A percentile compares a stretch with the other conserved stretches of the same genome.
These are phyloP conservation scores for Gastrolobium villosum DNA, from an alignment of 306 rosid genomes.

Conservation along the genomic window DNA sequence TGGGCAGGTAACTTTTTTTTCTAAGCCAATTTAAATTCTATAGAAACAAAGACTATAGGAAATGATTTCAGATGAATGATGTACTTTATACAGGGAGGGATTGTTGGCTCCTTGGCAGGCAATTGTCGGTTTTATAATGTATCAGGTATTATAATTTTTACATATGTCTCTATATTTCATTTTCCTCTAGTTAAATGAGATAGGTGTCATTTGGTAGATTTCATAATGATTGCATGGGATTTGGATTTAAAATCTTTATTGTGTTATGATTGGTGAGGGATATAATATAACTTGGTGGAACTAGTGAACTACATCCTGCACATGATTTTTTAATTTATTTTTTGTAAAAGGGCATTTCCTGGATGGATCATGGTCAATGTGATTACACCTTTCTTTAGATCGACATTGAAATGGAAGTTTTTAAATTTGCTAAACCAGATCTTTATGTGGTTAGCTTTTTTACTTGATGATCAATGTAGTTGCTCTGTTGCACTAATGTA, in stretches of 20 bases:
- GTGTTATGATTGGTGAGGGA: neutral
- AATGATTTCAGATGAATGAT: constrained; percentile 44
- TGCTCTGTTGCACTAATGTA: constrained; percentile 8
- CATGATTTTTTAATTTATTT: constrained; percentile 25
- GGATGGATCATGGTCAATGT: constrained; percentile 10
- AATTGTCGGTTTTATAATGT: constrained; percentile 77
- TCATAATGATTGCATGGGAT: constrained; percentile 30
- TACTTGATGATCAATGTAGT: neutral
- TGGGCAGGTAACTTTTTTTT: constrained; percentile 75
- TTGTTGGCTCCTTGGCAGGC: constrained; percentile 86
- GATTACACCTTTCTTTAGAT: neutral
- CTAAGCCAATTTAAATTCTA: constrained; percentile 40
- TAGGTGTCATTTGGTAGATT: constrained; percentile 33
- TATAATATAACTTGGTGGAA: constrained; percentile 13
- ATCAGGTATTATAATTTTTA: constrained; percentile 67
- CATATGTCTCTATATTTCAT: constrained; percentile 21
- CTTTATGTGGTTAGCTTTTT: neutral
- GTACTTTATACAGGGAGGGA: constrained; percentile 72
- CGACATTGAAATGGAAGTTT: constrained; percentile 7
- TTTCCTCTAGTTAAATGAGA: constrained; percentile 34
- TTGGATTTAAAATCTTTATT: constrained; percentile 33
- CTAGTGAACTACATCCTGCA: constrained; percentile 32
- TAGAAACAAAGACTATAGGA: constrained; percentile 29
- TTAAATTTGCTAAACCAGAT: neutral
- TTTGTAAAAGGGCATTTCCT: neutral